Evolutionary conservation across 2,329 filamentous ascomycete species (phyloP).

Genomic region (Colletotrichum siamense): DNA sequence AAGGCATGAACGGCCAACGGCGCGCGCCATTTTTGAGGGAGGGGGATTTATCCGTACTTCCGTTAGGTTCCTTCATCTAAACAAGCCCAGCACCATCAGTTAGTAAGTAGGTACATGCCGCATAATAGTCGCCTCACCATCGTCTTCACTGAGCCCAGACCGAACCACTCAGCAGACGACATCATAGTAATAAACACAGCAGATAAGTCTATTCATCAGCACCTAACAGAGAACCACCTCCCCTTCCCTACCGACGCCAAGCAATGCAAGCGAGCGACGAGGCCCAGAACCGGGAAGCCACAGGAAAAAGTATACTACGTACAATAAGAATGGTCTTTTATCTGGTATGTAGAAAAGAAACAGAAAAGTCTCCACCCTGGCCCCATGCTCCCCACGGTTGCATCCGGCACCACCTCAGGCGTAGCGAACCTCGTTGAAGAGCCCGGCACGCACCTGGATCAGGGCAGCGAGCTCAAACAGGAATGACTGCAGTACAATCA

Average conservation of each 20-base stretch:
- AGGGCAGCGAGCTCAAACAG: conserved; percentile 77
- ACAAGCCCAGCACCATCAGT: not conserved
- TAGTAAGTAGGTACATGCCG: not conserved
- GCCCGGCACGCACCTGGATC: conserved; percentile 74
- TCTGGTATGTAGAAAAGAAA: not conserved
- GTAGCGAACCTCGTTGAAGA: conserved; percentile 80
- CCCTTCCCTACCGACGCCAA: not conserved
- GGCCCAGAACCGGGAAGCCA: not conserved
- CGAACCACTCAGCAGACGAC: not conserved
- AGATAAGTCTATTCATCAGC: not conserved
- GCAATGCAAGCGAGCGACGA: not conserved
- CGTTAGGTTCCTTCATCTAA: not conserved
- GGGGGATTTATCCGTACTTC: not conserved
- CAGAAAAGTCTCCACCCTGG: not conserved
- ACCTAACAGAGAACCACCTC: not conserved
- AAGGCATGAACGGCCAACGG: not conserved
- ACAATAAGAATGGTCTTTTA: not conserved
- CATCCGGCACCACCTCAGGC: conserved; percentile 31
- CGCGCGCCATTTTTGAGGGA: not conserved
- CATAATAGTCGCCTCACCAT: not conserved
- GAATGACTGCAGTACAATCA: conserved; percentile 81
- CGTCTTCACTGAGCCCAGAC: not conserved
- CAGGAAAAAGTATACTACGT: not conserved
- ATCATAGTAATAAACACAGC: not conserved
- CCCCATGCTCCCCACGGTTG: not conserved